These are phyloP conservation scores for Cyclotella kingstonii DNA, from an alignment of 108 stramenopile genomes.

Conservation along the genomic window DNA sequence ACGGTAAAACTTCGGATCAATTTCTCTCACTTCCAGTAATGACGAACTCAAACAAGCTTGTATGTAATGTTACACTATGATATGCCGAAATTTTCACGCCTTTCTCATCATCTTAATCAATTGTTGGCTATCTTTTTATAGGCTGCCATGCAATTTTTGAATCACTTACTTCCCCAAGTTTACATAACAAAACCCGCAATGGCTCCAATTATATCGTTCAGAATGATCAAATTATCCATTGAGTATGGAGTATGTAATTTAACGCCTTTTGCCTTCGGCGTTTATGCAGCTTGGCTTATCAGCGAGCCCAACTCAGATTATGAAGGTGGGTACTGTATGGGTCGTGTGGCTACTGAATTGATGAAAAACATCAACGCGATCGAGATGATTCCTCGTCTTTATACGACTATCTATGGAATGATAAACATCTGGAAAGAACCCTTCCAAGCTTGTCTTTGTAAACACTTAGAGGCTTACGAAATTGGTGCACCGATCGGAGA, in stretches of 20 bases:
- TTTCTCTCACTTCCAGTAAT: conserved; percentile 29
- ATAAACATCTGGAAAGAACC: conserved; percentile 36
- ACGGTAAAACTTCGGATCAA: conserved; percentile 10
- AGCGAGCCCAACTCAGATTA: conserved; percentile 21
- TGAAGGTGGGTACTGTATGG: conserved; percentile 52
- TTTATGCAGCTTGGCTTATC: conserved; percentile 42
- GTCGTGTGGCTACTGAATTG: conserved; percentile 42
- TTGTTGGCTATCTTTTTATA: neutral
- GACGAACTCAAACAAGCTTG: conserved; percentile 22
- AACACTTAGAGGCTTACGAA: conserved; percentile 29
- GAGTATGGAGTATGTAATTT: conserved; percentile 20
- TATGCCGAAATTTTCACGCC: neutral
- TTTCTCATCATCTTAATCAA: neutral
- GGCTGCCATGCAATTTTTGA: conserved; percentile 53
- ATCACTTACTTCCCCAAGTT: conserved; percentile 20
- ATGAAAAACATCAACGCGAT: conserved; percentile 16
- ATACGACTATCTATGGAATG: conserved; percentile 24
- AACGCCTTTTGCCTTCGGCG: conserved; percentile 30
- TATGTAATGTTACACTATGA: neutral
- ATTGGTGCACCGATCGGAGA: conserved; percentile 13
- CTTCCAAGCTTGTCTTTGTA: conserved; percentile 21
- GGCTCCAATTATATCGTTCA: conserved; percentile 31
- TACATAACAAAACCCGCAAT: conserved; percentile 15
- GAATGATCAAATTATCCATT: conserved; percentile 47
- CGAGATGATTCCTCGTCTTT: conserved; percentile 30